phyloP scores from a whole-genome alignment of 2,329 filamentous ascomycete genomes.

The Penicillium oxalicum region DNA sequence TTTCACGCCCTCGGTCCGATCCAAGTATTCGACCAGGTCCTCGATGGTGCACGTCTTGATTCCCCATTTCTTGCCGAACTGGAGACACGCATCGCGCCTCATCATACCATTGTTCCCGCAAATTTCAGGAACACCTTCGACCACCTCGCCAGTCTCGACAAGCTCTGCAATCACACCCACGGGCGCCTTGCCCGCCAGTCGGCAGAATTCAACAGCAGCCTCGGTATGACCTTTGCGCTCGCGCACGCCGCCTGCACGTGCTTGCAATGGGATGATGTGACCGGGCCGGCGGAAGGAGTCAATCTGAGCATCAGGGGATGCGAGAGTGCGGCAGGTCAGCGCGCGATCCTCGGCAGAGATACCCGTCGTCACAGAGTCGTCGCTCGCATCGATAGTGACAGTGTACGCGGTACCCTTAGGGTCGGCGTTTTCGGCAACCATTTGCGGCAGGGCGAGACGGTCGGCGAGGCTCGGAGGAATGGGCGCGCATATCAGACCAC shows the following conservation, averaged over 20 bases:
- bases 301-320: conserved; percentile 54
- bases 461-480: conserved; percentile 64
- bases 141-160: conserved; percentile 74
- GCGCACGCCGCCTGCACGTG: conserved; percentile 71
- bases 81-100: conserved; percentile 78
- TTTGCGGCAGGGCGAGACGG: conserved; percentile 73
- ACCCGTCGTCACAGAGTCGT: conserved; percentile 72
- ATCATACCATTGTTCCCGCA: conserved; percentile 74
- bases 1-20: conserved; percentile 60
- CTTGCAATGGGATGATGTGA: conserved; percentile 81
- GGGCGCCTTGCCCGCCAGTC: conserved; percentile 67
- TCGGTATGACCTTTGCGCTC: conserved; percentile 84
- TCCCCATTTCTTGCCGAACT: conserved; percentile 81
- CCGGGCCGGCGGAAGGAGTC: conserved; percentile 72
- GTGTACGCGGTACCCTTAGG: conserved; percentile 90
- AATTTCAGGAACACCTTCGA: conserved; percentile 61
- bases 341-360: conserved; percentile 86
- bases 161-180: conserved; percentile 87
- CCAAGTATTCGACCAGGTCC: conserved; percentile 73
- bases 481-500: conserved; percentile 86
- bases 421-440: conserved; percentile 76
- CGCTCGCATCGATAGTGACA: conserved; percentile 73
- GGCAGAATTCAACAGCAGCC: conserved; percentile 84
- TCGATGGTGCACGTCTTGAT: conserved; percentile 94
- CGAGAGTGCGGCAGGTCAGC: conserved; percentile 72